Conservation (phyloP, 495 filamentous ascomycete genomes). For the Aspergillus panamensis region DNA sequence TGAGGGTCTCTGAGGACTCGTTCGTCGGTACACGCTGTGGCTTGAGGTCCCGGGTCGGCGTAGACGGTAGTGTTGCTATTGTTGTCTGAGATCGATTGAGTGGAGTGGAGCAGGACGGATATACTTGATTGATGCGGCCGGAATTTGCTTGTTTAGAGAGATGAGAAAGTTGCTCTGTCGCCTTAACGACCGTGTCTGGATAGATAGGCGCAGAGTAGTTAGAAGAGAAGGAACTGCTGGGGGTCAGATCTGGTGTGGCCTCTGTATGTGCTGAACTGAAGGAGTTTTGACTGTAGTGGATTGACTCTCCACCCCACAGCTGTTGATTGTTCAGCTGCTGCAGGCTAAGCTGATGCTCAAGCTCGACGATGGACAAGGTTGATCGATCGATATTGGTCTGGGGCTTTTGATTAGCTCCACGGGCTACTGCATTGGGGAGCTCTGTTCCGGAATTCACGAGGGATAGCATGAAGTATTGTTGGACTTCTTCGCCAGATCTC, state of each 20-base stretch:
- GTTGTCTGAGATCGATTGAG: constrained; percentile 35
- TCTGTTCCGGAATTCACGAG: constrained; percentile 26
- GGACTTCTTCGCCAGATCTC: constrained; percentile 32
- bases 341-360: constrained; percentile 36
- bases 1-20: constrained; percentile 32
- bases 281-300: constrained; percentile 35
- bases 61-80: constrained; percentile 26
- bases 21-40: constrained; percentile 19
- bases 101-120: constrained; percentile 34
- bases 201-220: constrained; percentile 34
- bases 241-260: constrained; percentile 41
- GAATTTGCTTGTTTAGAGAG: constrained; percentile 23
- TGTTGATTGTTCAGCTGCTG: constrained; percentile 29
- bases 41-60: constrained; percentile 29
- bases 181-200: constrained; percentile 30
- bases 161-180: constrained; percentile 32
- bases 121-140: constrained; percentile 24
- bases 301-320: constrained; percentile 23
- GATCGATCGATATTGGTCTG: constrained; percentile 29
- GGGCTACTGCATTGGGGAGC: constrained; percentile 8
- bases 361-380: constrained; percentile 37
- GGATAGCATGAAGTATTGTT: constrained; percentile 38
- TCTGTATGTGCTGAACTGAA: constrained; percentile 40
- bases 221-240: constrained; percentile 48
- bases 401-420: constrained; percentile 15